phyloP scores from a whole-genome alignment of 768 basidiomycete species.

The Boletus vinaceobasis region DNA sequence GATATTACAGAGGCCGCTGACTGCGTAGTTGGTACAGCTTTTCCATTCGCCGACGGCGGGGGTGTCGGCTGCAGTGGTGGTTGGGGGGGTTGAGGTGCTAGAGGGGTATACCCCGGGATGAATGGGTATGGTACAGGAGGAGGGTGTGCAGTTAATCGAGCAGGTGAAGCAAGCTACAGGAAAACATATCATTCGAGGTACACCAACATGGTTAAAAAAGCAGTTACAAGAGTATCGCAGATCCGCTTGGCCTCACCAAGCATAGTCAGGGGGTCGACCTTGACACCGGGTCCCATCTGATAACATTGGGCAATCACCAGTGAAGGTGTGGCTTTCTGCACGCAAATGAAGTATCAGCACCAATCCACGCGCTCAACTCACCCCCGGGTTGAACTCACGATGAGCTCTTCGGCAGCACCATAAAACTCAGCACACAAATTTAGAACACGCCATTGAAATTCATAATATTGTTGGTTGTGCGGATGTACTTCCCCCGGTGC shows the following conservation, averaged over 20 bases:
- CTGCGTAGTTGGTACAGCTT: conserved; percentile 30
- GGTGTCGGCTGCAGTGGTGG: conserved; percentile 36
- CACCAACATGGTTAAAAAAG: neutral
- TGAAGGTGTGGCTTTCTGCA: conserved; percentile 56
- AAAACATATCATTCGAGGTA: conserved; percentile 13
- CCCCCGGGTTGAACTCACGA: conserved; percentile 48
- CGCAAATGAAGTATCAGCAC: conserved; percentile 7
- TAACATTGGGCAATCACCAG: conserved; percentile 79
- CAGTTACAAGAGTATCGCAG: conserved; percentile 68
- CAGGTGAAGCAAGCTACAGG: conserved; percentile 67
- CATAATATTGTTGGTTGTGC: conserved; percentile 76
- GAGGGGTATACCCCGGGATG: conserved; percentile 38
- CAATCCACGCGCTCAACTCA: conserved; percentile 3
- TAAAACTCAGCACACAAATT: conserved; percentile 85
- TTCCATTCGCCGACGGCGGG: conserved; percentile 34
- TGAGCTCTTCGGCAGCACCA: conserved; percentile 78
- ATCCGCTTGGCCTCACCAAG: conserved; percentile 73
- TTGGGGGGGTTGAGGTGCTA: conserved; percentile 28
- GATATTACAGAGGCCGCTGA: conserved; percentile 53
- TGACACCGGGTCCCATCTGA: conserved; percentile 63
- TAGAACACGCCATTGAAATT: conserved; percentile 82
- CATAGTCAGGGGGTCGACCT: conserved; percentile 72
- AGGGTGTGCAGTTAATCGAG: conserved; percentile 62
- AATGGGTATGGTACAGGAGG: conserved; percentile 57
- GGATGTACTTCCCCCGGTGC: conserved; percentile 49